A percentile compares a stretch with the other conserved stretches of the same genome.
phyloP scores from a whole-genome alignment of 2,329 filamentous ascomycete species.

The Penicillium paneum region DNA sequence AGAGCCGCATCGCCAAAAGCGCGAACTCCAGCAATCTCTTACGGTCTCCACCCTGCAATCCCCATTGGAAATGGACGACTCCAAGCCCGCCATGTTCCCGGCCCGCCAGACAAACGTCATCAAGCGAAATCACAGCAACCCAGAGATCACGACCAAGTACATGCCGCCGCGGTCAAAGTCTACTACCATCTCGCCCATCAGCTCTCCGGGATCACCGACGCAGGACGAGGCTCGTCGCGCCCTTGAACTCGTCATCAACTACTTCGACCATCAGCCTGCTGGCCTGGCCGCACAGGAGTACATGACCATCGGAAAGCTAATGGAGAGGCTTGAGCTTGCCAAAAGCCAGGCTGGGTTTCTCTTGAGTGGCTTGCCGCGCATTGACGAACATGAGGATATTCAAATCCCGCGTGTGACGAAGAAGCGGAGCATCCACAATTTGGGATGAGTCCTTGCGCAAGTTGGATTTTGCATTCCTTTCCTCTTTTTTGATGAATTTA shows the following conservation, averaged over 20 bases:
- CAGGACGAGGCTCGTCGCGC: constrained; percentile 83
- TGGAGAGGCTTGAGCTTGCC: constrained; percentile 77
- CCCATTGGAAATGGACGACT: constrained; percentile 48
- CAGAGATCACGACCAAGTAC: constrained; percentile 43
- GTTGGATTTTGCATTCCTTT: neutral
- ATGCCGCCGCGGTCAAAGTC: constrained; percentile 44
- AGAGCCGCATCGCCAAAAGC: constrained; percentile 57
- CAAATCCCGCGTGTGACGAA: constrained; percentile 38
- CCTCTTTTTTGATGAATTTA: neutral
- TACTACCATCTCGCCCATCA: constrained; percentile 48
- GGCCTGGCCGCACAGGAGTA: constrained; percentile 77
- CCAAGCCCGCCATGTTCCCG: constrained; percentile 27
- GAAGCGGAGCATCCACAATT: constrained; percentile 48
- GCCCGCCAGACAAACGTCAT: constrained; percentile 31
- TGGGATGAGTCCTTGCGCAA: constrained; percentile 25
- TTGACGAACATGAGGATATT: constrained; percentile 43
- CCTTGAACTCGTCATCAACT: constrained; percentile 75
- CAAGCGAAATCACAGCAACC: constrained; percentile 46
- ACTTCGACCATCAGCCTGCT: constrained; percentile 69
- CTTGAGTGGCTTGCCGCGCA: constrained; percentile 44
- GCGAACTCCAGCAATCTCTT: constrained; percentile 40
- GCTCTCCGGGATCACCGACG: constrained; percentile 64
- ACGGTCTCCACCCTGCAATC: constrained; percentile 50
- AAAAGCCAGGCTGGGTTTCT: constrained; percentile 44
- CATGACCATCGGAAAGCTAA: constrained; percentile 72